Evolutionary conservation across 306 rosid genomes (phyloP), one percentile per base, ranked within the genome.

Genomic region (Dryas drummondii): DNA sequence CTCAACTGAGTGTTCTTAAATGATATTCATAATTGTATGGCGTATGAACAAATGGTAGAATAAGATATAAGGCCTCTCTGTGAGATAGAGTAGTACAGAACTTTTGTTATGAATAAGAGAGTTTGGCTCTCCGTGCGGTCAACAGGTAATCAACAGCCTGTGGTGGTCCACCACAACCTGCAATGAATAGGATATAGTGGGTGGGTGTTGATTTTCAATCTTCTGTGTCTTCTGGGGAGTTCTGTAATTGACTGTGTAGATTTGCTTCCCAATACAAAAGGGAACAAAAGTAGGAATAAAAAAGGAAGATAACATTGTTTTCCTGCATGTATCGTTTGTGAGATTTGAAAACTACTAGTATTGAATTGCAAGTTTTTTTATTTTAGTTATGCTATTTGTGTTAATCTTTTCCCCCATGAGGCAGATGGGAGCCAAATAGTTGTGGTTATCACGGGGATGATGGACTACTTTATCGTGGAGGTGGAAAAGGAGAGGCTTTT

Each of bases 381-480:
- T 4, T 64, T 8, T 68, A 12, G 61, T 55, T 52, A 42, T 67
- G 22, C 7, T 57, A 14, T 56, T 63, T 69, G 58, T 12, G 72
- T 17, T 19, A 66, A 40, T 62, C 19, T 71, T 67, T 13, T 64
- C 19, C 11, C 69, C 37, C 41, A 60, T 47, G 79, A 51, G 44
- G 46, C 82, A 94, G 98, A 74, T 94, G 99, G 99, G 99, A 96
- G 79, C 85, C 91, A 75, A 92, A 96, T 74, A 96, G 99, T 81
- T 92, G 89, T 74, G 99, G 99, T 56, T 96, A 96, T 80, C 99
- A 96, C 15, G 99, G 97, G 32, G 99, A 96, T 70, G 99, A 96
- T 79, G 99, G 99, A 73, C 54, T 84, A 11, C 92, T 96, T 82
- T 96, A 96, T 70, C 97, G 79, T 42, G 98, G 98, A 64, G 84